Base-by-base conservation (phyloP, 305 asterid genomes). In the Solanum hybrid region DNA sequence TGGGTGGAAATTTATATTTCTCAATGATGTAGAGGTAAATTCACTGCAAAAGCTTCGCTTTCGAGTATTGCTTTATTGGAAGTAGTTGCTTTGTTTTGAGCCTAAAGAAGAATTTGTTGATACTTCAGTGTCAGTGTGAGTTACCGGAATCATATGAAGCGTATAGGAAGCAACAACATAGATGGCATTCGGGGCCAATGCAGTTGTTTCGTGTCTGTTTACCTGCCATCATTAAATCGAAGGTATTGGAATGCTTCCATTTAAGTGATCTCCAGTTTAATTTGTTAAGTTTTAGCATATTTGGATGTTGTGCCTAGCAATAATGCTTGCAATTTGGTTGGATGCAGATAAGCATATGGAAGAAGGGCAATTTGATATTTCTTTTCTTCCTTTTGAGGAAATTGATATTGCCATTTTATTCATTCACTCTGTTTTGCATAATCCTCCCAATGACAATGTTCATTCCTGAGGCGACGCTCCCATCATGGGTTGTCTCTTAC, bases 171-270 rank as follows among this genome's bases (percentile, higher is more conserved):
- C 99, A 97, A 75, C 99, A 97, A 87, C 99, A 97, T 72, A 91
- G 99, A 89, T 96, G 99, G 99, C 99, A 96, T 92, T 96, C 99
- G 14, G 99, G 98, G 51, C 98, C 99, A 6, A 96, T 96, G 99
- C 99, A 96, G 92, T 88, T 96, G 90, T 96, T 96, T 89, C 96
- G 98, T 8, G 95, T 96, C 60, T 96, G 99, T 91, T 91, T 96
- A 91, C 98, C 98, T 2, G 97, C 92, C 85, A 93, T 96, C 42
- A 86, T 96, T 90, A 91, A 35, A 87, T 94, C 98, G 6, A 94
- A 96, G 99, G 99, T 96, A 92, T 84, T 10, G 11, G 73, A 46
- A 29, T 10, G 29, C 29, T 51, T 84, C 20, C 87, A 46, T 32
- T 29, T 17, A 8, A 82, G 72, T 82, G 27, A 46, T 46, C 6